Percentiles rank a stretch among this genome's conserved stretches.
Conservation (phyloP, 2,329 filamentous ascomycete genomes). For the Trichoderma hamatum region DNA sequence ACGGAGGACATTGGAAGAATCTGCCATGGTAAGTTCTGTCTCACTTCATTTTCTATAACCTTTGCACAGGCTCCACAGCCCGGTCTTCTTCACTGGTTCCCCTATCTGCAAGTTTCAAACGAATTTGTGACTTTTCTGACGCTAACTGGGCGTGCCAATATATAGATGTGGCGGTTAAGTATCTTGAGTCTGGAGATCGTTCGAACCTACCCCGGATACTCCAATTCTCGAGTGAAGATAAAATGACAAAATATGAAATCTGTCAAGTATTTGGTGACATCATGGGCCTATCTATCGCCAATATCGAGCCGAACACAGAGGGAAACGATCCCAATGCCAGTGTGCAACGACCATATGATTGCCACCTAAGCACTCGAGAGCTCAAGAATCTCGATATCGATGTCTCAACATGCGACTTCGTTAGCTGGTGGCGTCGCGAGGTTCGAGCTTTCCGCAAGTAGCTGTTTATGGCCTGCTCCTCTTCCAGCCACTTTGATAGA, state of each 20-base stretch:
- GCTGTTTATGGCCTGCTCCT: background rate
- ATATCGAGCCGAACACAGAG: conserved; percentile 69
- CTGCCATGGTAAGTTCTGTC: conserved; percentile 58
- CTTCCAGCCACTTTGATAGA: background rate
- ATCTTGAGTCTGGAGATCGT: conserved; percentile 56
- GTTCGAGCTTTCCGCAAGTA: conserved; percentile 62
- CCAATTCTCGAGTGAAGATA: conserved; percentile 86
- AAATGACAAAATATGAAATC: conserved; percentile 88
- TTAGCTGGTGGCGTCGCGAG: conserved; percentile 76
- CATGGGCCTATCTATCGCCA: conserved; percentile 70
- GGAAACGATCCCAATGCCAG: conserved; percentile 71
- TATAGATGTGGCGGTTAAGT: conserved; percentile 72
- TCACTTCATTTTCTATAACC: background rate
- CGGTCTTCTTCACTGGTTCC: background rate
- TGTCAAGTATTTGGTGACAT: conserved; percentile 77
- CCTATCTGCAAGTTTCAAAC: background rate
- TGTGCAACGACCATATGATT: conserved; percentile 83
- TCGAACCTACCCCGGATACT: conserved; percentile 67
- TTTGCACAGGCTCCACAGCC: background rate
- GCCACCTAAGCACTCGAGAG: conserved; percentile 77
- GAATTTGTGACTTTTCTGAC: background rate
- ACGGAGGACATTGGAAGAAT: conserved; percentile 85
- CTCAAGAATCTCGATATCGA: conserved; percentile 75
- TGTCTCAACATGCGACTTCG: conserved; percentile 74
- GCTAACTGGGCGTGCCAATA: conserved; percentile 7